These are phyloP conservation scores for Alloascoidea hylecoeti DNA, from an alignment of 805 yeast species.

Conservation along the genomic window DNA sequence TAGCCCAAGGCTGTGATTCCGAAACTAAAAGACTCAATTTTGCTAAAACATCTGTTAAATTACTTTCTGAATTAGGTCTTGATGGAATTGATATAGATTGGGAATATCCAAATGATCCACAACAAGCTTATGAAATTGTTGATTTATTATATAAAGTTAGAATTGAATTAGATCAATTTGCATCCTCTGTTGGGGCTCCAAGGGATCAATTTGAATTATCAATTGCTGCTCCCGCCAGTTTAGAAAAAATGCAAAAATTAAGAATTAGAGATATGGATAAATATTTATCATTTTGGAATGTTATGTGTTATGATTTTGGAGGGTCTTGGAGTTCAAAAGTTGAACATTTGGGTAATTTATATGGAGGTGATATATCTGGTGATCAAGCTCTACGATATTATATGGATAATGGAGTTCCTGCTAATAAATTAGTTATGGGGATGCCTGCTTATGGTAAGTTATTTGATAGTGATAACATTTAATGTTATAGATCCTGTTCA, in stretches of 20 bases:
- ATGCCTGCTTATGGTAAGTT: conserved; percentile 70
- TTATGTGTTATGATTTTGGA: conserved; percentile 84
- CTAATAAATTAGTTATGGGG: conserved; percentile 55
- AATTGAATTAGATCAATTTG: conserved; percentile 23
- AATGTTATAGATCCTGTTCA: too few relatives aligned
- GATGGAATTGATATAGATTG: conserved; percentile 93
- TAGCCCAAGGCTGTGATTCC: conserved; percentile 29
- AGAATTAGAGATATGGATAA: conserved; percentile 39
- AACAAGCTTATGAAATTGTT: conserved; percentile 31
- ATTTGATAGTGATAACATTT: too few relatives aligned
- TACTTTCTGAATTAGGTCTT: conserved; percentile 43
- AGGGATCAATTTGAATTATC: conserved; percentile 32
- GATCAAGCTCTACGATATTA: conserved; percentile 33
- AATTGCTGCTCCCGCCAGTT: conserved; percentile 65
- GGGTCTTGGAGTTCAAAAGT: conserved; percentile 61
- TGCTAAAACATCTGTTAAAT: conserved; percentile 29
- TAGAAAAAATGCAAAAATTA: conserved; percentile 26
- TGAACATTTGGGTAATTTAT: conserved; percentile 62
- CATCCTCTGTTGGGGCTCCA: conserved; percentile 13
- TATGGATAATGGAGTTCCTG: conserved; percentile 23
- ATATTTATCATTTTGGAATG: conserved; percentile 56
- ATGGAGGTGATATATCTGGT: conserved; percentile 28
- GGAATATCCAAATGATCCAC: conserved; percentile 60
- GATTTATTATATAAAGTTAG: conserved; percentile 27
- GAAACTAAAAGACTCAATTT: conserved; percentile 27